phyloP scores from a whole-genome alignment of 2,329 filamentous ascomycete species.

The Elsinoe perseae region DNA sequence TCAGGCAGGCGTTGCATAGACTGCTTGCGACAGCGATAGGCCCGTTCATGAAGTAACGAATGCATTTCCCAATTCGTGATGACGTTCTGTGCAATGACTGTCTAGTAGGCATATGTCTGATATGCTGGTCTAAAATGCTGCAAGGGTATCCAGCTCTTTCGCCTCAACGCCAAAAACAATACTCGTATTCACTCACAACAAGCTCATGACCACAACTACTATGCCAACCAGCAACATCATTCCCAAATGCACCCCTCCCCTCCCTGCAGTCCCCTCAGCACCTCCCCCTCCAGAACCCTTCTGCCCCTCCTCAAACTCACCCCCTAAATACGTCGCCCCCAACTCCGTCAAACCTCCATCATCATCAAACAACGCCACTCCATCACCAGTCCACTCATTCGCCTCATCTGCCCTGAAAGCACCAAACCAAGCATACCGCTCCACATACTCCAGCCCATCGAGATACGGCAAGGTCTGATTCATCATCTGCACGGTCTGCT shows the following conservation, averaged over 20 bases:
- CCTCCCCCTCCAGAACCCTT: not conserved
- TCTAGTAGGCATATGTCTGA: not conserved
- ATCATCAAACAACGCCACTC: constrained; percentile 4
- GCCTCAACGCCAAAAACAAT: not conserved
- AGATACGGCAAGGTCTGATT: not conserved
- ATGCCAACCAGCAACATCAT: not conserved
- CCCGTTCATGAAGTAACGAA: too few species aligned
- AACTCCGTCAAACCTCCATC: not conserved
- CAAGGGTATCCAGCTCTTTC: not conserved
- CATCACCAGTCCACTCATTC: not conserved
- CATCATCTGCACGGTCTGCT: not conserved
- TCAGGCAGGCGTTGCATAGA: too few species aligned
- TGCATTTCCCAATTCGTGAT: too few species aligned
- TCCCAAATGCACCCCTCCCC: not conserved
- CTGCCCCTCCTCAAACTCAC: not conserved
- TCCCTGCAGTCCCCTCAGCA: not conserved
- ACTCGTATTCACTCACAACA: not conserved
- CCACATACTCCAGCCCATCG: not conserved
- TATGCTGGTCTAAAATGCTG: not conserved
- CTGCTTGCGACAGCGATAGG: too few species aligned
- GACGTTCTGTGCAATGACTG: not conserved
- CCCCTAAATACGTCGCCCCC: not conserved
- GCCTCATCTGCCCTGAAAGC: not conserved
- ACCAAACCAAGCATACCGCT: constrained; percentile 1
- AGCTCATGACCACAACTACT: not conserved